These are phyloP conservation scores for Didymellaceae sp. DNA, from an alignment of 2,329 filamentous ascomycete genomes.

Conservation along the genomic window DNA sequence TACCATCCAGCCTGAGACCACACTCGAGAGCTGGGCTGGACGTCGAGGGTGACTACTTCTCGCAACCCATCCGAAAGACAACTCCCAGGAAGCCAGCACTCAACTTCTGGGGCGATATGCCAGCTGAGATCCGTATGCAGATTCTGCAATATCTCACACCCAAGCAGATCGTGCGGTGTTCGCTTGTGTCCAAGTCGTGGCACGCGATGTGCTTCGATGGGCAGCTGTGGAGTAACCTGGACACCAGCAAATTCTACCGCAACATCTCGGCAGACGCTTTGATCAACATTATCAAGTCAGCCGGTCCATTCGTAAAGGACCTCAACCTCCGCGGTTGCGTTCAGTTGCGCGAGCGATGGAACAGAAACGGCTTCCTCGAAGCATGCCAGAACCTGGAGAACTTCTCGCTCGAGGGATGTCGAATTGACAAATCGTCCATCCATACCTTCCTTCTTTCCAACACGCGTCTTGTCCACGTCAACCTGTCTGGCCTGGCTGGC, in stretches of 20 bases:
- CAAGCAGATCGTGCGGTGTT: conserved; percentile 80
- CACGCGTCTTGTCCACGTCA: conserved; percentile 78
- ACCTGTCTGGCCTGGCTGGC: conserved; percentile 79
- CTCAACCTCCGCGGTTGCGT: conserved; percentile 91
- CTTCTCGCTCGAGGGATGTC: conserved; percentile 87
- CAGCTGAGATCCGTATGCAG: conserved; percentile 79
- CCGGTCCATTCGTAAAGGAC: conserved; percentile 88
- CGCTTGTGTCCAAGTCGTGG: conserved; percentile 78
- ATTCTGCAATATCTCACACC: conserved; percentile 79
- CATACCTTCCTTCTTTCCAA: conserved; percentile 83
- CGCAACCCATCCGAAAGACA: conserved; percentile 47
- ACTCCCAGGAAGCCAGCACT: conserved; percentile 52
- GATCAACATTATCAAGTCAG: conserved; percentile 81
- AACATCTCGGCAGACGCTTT: conserved; percentile 85
- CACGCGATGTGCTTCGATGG: conserved; percentile 89
- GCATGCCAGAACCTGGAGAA: conserved; percentile 86
- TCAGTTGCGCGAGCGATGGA: conserved; percentile 83
- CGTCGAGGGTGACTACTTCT: conserved; percentile 56
- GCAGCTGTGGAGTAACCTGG: conserved; percentile 86
- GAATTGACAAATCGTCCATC: conserved; percentile 79
- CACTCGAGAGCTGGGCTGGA: conserved; percentile 51
- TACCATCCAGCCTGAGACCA: conserved; percentile 69
- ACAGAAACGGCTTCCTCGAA: conserved; percentile 76
- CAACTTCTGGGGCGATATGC: conserved; percentile 82
- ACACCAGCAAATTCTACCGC: conserved; percentile 83